Base-by-base conservation (phyloP, 371 early-diverging fungal species). In the Hamiltosporidium magnivora region DNA sequence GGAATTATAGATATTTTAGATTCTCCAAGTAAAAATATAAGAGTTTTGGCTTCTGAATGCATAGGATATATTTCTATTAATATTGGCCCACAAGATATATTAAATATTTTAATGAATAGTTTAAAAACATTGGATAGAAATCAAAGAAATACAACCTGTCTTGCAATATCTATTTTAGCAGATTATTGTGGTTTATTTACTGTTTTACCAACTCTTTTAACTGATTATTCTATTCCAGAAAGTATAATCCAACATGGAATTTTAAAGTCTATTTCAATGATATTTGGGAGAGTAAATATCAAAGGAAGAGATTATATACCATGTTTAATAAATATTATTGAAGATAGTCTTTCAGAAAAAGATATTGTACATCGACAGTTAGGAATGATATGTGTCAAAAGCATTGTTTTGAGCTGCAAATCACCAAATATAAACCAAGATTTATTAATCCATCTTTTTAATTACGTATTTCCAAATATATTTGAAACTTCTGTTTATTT, bases 1-100 rank as follows among this genome's bases (percentile, higher is more conserved):
- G 94, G 92, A 77, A 81, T 96, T 54, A 83, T 94, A 54, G 96
- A 94, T 76, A 84, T 92, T 79, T 84, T 96, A 58, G 90, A 91
- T 74, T 92, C 95, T 0, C 92, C 90, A 83, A 89, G 88, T 75
- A 92, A 88, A 83, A 89, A 88, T 49, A 93, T 91, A 75, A 88
- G 94, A 41, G 87, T 93, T 65, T 91, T 92, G 0, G 88, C 92
- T 8, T 90, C 93, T 73, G 91, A 88, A 80, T 94, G 93, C 0
- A 91, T 96, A 79, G 94, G 94, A 66, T 92, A 91, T 76, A 93
- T 96, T 77, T 93, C 96, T 73, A 89, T 90, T 76, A 94, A 93
- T n/a, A 92, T 94, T 76, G 94, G 95, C 25, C 95, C 95, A 1
- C 96, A 96, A 79, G 95, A 96, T 81, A 94, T 96, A 0, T 78